These are phyloP conservation scores for Spathaspora hagerdaliae DNA, from an alignment of 805 yeast genomes.

Conservation along the genomic window DNA sequence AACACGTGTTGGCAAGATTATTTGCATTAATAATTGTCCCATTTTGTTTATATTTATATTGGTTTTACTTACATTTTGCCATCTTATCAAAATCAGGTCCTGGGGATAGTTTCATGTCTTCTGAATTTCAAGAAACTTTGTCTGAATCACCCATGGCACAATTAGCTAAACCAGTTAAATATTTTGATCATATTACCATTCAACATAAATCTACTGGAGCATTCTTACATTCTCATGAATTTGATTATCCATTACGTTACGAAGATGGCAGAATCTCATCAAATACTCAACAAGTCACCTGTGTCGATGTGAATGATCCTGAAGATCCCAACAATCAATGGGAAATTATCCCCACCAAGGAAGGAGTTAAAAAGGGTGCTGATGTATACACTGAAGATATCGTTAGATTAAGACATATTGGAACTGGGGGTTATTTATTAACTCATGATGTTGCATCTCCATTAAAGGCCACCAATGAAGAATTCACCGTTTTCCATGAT, in stretches of 20 bases:
- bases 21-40: constrained; percentile 75
- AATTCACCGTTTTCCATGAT: constrained; percentile 70
- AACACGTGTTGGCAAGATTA: constrained; percentile 75
- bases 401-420: constrained; percentile 76
- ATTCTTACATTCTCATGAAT: constrained; percentile 76
- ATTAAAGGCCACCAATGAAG: constrained; percentile 85
- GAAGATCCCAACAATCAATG: constrained; percentile 72
- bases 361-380: constrained; percentile 36
- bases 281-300: constrained; percentile 91
- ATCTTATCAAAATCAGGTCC: constrained; percentile 86
- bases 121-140: constrained; percentile 89
- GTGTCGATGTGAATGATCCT: constrained; percentile 37
- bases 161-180: constrained; percentile 69
- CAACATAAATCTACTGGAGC: constrained; percentile 78
- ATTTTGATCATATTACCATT: constrained; percentile 70
- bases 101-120: constrained; percentile 93
- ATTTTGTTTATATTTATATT: constrained; percentile 71
- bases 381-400: constrained; percentile 64
- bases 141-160: constrained; percentile 76
- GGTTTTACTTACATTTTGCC: constrained; percentile 91
- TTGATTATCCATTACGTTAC: constrained; percentile 81
- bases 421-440: constrained; percentile 72
- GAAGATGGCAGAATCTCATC: constrained; percentile 96
- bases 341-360: constrained; percentile 69
- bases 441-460: constrained; percentile 98